These are phyloP conservation scores for Syzygium jambos DNA, from an alignment of 345 rosid genomes.

Conservation along the genomic window DNA sequence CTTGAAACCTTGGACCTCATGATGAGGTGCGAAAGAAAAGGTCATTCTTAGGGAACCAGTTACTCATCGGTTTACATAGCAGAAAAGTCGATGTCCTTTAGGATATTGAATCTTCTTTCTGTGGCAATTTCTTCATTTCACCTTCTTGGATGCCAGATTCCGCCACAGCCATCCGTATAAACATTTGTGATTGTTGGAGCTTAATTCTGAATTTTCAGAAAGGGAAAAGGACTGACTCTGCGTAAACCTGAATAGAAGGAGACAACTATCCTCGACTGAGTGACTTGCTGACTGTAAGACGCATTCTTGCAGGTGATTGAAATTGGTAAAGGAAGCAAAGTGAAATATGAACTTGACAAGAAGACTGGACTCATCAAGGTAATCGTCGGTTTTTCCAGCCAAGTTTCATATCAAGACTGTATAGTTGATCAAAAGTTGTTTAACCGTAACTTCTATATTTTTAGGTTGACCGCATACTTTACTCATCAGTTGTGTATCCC, in stretches of 20 bases:
- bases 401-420: not conserved
- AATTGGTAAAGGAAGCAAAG: slow-evolving; percentile 93
- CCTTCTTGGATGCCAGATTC: not conserved
- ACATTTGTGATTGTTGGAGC: not conserved
- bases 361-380: slow-evolving; percentile 95
- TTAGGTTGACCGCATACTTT: slow-evolving; percentile 38
- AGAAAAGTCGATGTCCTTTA: not conserved
- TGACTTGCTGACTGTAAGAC: not conserved
- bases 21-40: not conserved
- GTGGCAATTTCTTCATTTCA: not conserved
- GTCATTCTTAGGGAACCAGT: not conserved
- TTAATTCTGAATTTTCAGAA: not conserved
- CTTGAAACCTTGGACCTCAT: not conserved
- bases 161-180: not conserved
- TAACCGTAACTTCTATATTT: not conserved
- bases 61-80: not conserved
- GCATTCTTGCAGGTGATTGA: slow-evolving; percentile 66
- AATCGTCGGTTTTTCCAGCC: not conserved
- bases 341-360: slow-evolving; percentile 97
- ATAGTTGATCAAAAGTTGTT: not conserved
- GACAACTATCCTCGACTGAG: not conserved
- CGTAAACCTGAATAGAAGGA: not conserved
- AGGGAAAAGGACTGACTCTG: not conserved
- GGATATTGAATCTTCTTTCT: no score
- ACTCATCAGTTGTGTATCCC: slow-evolving; percentile 75